Conservation (phyloP, 768 basidiomycete genomes). For the Boletus tylopilopsis region DNA sequence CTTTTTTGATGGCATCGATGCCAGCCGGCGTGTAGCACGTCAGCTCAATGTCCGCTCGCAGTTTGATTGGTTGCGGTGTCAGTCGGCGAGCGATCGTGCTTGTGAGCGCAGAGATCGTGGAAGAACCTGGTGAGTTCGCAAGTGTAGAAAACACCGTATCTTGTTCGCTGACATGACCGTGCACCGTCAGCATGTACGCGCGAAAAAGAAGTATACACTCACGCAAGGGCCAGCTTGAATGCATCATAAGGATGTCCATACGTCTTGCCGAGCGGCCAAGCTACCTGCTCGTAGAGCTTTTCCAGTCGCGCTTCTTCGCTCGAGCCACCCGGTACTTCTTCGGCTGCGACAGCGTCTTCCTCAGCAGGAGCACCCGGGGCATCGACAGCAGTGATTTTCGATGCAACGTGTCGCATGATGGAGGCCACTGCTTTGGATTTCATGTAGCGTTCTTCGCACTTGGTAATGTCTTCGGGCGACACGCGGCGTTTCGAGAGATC, state of each 20-base stretch:
- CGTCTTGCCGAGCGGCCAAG: slow-evolving; percentile 88
- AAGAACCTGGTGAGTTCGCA: slow-evolving; percentile 48
- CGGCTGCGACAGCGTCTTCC: slow-evolving; percentile 22
- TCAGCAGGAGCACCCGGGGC: slow-evolving; percentile 25
- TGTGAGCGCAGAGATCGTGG: slow-evolving; percentile 61
- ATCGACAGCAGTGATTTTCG: slow-evolving; percentile 58
- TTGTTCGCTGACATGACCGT: slow-evolving; percentile 46
- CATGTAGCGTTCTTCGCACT: slow-evolving; percentile 98
- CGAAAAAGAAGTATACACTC: slow-evolving; percentile 29
- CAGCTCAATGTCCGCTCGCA: slow-evolving; percentile 95
- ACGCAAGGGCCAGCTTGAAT: slow-evolving; percentile 96
- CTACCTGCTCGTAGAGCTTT: slow-evolving; percentile 83
- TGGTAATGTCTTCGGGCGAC: slow-evolving; percentile 96
- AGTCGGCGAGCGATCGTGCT: slow-evolving; percentile 89
- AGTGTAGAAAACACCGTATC: slow-evolving; percentile 81
- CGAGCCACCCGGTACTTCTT: slow-evolving; percentile 29
- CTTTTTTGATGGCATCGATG: slow-evolving; percentile 94
- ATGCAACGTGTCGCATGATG: slow-evolving; percentile 87
- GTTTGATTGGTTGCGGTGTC: slow-evolving; percentile 97
- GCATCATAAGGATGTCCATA: slow-evolving; percentile 98
- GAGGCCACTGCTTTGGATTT: slow-evolving; percentile 96
- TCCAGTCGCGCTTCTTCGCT: slow-evolving; percentile 82
- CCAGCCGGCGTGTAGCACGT: slow-evolving; percentile 95
- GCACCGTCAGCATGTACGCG: background rate
- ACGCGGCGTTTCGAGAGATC: slow-evolving; percentile 98